Evolutionary conservation across 805 yeast species (phyloP), one percentile per base, ranked within the genome.

Genomic region (Metschnikowia cerradonensis): DNA sequence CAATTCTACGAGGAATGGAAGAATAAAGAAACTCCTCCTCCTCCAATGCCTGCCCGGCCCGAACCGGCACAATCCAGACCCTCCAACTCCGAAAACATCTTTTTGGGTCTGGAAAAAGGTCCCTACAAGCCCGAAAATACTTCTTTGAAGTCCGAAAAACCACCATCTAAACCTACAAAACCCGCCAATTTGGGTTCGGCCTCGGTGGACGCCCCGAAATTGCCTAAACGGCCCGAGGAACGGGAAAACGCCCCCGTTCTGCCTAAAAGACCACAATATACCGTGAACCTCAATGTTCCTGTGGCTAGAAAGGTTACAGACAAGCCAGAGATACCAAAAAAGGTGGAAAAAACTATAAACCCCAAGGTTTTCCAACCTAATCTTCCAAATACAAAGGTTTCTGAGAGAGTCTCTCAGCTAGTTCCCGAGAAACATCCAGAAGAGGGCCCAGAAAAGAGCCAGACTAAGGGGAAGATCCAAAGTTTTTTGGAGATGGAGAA

Each of bases 1-100:
- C 36, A 41, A 15, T 49, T 49, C 43, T 43, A 36, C 20, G 47
- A 49, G 35, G 37, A 45, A 11, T 49, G 52, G 56, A 33, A 43
- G 14, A 51, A 45, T 14, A 57, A 58, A 1, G 59, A 54, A 11
- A 40, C 43, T 15, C 55, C 60, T 0, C 55, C 60, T 0, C 64
- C 65, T 11, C 49, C 53, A 10, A 41, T 58, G 42, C 63, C 55
- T 11, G 30, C 31, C 11, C 41, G 50, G 17, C 54, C 48, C 8
- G 23, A 17, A 10, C 23, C 6, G 14, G 26, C 26, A 2, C 40
- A 26, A 1, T 26, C 30, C 11, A 11, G 30, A 8, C 11, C 30
- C 2, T 26, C 11, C 10, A 10, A 26, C 4, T 26, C 30, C 30
- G 30, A 8, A 8, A 26, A 26, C 11, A 5, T 3, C 30, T 26